Evolutionary conservation across 768 basidiomycete genomes (phyloP).

Genomic region (Calocera viscosa): DNA sequence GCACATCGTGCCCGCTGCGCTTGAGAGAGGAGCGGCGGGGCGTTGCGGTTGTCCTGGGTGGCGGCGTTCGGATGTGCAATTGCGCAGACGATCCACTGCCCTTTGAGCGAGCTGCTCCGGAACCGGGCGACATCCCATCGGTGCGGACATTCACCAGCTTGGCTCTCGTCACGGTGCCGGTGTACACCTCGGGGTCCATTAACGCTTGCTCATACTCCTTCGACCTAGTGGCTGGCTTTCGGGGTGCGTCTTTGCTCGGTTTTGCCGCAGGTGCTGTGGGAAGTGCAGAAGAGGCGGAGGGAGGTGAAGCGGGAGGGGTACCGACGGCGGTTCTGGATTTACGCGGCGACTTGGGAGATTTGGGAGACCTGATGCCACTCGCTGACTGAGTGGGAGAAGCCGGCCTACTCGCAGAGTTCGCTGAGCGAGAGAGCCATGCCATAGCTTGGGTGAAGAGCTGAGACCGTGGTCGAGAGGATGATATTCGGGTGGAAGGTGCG

Average conservation of each 20-base stretch:
- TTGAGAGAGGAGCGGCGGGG: background rate
- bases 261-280: background rate
- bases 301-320: background rate
- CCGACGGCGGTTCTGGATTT: background rate
- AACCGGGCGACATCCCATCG: background rate
- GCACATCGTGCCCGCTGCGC: background rate
- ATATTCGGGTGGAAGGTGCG: background rate
- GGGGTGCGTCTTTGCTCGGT: background rate
- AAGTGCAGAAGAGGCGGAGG: background rate
- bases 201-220: background rate
- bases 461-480: background rate
- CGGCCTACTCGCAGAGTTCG: background rate
- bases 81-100: background rate
- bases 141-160: background rate
- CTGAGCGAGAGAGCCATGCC: background rate
- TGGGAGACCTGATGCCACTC: background rate
- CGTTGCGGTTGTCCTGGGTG: background rate
- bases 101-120: background rate
- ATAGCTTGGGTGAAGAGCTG: background rate
- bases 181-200: constrained; percentile 1
- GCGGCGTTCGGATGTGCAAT: background rate
- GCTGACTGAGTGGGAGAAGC: background rate
- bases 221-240: background rate
- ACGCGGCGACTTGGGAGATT: background rate
- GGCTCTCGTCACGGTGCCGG: background rate